A percentile compares a stretch with the other conserved stretches of the same genome.
Conservation (phyloP, 78 protist genomes). For the Dictyostelium purpureum region DNA sequence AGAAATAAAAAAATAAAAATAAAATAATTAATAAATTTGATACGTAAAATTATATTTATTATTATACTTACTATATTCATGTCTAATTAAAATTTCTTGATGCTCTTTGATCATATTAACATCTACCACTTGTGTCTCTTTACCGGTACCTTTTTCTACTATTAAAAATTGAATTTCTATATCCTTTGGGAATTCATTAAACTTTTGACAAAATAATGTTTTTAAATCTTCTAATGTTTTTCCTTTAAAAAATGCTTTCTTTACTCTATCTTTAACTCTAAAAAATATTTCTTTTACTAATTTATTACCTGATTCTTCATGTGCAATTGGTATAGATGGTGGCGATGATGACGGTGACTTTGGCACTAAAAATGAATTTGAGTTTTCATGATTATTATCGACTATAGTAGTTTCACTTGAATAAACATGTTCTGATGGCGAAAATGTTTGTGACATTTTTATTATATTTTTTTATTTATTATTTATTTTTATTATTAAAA, state of each 20-base stretch:
- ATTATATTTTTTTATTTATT: not conserved
- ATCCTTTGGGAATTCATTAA: slow-evolving; percentile 67
- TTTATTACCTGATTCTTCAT: not conserved
- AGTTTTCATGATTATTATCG: too few relatives aligned
- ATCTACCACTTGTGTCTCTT: not conserved
- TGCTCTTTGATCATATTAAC: not conserved
- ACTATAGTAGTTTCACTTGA: too few relatives aligned
- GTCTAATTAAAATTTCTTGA: slow-evolving; percentile 56
- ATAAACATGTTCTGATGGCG: too few relatives aligned
- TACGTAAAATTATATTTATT: not conserved
- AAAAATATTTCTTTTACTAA: slow-evolving; percentile 31
- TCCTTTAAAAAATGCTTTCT: slow-evolving; percentile 60
- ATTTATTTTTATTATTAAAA: not conserved
- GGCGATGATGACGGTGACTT: not conserved
- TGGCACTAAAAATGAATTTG: too few relatives aligned
- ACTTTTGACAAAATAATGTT: slow-evolving; percentile 32
- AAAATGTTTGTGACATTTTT: too few relatives aligned
- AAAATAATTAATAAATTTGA: not conserved
- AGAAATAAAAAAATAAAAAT: not conserved
- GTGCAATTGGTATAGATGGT: not conserved
- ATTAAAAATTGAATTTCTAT: slow-evolving; percentile 21
- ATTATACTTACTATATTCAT: slow-evolving; percentile 26
- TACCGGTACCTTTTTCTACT: slow-evolving; percentile 5
- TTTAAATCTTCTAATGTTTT: slow-evolving; percentile 47
- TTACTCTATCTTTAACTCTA: slow-evolving; percentile 69